Base-by-base conservation (phyloP, 2,329 filamentous ascomycete species). In the Ceratocystis alfenasii region DNA sequence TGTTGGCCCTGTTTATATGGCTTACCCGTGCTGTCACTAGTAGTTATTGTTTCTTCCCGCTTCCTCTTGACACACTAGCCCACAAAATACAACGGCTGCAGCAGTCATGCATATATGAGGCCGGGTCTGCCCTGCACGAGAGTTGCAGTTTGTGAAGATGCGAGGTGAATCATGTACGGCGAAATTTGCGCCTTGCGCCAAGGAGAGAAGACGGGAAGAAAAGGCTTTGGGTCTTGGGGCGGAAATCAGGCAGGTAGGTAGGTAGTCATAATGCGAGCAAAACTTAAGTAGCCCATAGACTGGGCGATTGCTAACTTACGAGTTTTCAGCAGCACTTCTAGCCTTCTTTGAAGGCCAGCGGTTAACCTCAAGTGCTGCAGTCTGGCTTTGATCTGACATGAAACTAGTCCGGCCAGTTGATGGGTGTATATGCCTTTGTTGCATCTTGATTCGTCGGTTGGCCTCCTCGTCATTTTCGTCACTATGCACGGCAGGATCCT, bases 371-470 rank as follows among this genome's bases (percentile, higher is more conserved):
- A 45, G 59, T 5, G 66, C 33, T 30, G 62, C 45, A 36, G 59
- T 65, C 63, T 65, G 64, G 30, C 60, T 68, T 41, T 60, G 63
- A 22, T 65, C 59, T 36, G 59, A 50, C 15, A 10, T 46, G 17
- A 65, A 50, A 30, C 63, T 61, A 22, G 66, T 50, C 46, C 64
- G 46, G n/a, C 53, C 48, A 25, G 60, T 45, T 5, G 66, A 65
- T 28, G 63, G 64, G 7, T 59, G 48, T 10, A 50, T 59, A 17
- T 55, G 63, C 50, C 64, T 62, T 12, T 61, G 60, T 8, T 61
- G 59, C 20, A 22, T 59, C 44, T 60, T 60, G 17, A 64, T 59
- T 46, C 62, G 65, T n/a, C 36, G 53, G 25, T 41, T 44, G 41
- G 60, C 28, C 36, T 65, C 63, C 12, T 60, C 63, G 22, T 41